Base-by-base conservation (phyloP, 2,329 filamentous ascomycete genomes). In the Xylariales sp. region DNA sequence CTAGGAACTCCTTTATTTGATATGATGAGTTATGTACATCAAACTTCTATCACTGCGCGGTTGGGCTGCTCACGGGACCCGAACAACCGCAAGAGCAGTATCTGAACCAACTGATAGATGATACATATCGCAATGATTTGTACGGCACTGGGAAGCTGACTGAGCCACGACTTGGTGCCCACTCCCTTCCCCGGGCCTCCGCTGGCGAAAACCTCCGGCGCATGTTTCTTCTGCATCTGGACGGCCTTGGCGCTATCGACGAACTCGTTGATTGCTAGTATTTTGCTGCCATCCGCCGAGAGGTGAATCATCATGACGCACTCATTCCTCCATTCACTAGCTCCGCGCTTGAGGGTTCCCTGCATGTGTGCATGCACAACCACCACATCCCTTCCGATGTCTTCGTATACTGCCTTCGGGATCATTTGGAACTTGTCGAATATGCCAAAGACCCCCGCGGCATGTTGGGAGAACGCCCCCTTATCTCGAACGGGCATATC, bases 371-470 rank as follows among this genome's bases (percentile, higher is more conserved):
- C 61, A 39, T 63, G 56, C 18, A 69, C 58, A 12, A 65, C 56
- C 4, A 69, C 62, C 4, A 59, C 56, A 24, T 60, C 59, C 8
- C 54, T 54, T 3, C 44, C 49, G 11, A 46, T 47, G 31, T 63
- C 61, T 24, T 64, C 59, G 40, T 56, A 54, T 16, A 65, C 53
- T 2, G 49, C 46, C 36, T 58, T 54, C 0, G 67, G 63, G 4
- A 59, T 46, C 62, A 71, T 66, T 7, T 51, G 46, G 46, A 71
- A 70, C 7, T 50, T 47, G 22, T 57, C 53, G 48, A 72, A 71
- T 11, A 70, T 45, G 5, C 56, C 59, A 46, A 69, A 69, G 22
- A 71, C 62, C 28, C 58, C 57, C 2, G 48, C 49, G 1, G 68
- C 65, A 50, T 70, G 65, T 9, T 53, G 48, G 14, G 57, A 55